Percentiles rank a stretch among this genome's conserved stretches.
These are phyloP conservation scores for Fomes fomentarius DNA, from an alignment of 1,284 basidiomycete species.

Conservation along the genomic window DNA sequence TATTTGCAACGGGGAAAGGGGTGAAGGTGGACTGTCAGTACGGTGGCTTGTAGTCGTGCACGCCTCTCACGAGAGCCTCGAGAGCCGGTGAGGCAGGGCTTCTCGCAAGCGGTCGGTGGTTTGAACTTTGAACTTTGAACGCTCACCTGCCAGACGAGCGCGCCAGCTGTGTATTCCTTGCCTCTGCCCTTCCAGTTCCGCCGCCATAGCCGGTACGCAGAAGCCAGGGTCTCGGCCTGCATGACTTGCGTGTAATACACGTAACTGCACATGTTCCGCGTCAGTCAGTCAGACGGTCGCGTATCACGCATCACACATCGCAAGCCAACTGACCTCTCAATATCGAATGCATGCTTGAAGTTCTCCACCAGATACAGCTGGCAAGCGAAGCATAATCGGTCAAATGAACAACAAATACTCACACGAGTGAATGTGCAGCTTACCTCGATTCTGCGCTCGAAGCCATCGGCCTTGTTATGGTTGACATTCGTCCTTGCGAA, in stretches of 20 bases:
- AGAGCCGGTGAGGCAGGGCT: neutral
- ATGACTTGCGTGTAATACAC: constrained; percentile 69
- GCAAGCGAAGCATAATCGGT: constrained; percentile 2
- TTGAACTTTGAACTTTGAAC: constrained; percentile 6
- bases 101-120: too few species aligned
- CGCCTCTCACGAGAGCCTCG: constrained; percentile 1
- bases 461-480: constrained; percentile 91
- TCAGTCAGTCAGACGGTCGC: constrained; percentile 11
- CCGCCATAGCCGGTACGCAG: constrained; percentile 64
- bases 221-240: constrained; percentile 65
- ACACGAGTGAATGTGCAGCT: constrained; percentile 15
- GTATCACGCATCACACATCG: constrained; percentile 5
- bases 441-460: constrained; percentile 85
- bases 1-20: neutral
- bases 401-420: constrained; percentile 7
- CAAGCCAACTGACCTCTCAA: constrained; percentile 58
- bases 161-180: constrained; percentile 61
- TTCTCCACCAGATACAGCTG: constrained; percentile 89
- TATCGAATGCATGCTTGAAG: constrained; percentile 87
- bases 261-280: constrained; percentile 43
- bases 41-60: neutral
- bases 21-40: constrained; percentile 2
- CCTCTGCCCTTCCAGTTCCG: constrained; percentile 63
- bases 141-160: constrained; percentile 53
- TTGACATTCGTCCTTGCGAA: constrained; percentile 64